phyloP scores from a whole-genome alignment of 2,329 filamentous ascomycete genomes.

The Hypoxylon sp. region DNA sequence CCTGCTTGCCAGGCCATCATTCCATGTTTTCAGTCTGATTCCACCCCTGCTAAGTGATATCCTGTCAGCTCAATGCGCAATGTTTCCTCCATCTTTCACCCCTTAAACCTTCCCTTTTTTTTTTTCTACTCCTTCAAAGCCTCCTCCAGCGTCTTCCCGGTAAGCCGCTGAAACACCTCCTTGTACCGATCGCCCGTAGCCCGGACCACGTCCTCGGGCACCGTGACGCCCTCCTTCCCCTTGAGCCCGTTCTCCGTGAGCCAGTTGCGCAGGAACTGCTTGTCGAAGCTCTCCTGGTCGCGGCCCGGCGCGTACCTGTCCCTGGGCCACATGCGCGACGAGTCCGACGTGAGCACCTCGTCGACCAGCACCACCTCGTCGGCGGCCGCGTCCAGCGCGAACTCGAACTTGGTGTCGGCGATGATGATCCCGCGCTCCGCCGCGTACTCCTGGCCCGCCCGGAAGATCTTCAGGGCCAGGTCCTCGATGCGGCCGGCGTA shows the following conservation, averaged over 20 bases:
- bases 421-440: slow-evolving; percentile 75
- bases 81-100: background rate
- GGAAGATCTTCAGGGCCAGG: slow-evolving; percentile 71
- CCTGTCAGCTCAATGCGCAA: background rate
- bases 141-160: slow-evolving; percentile 58
- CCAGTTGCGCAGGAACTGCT: slow-evolving; percentile 87
- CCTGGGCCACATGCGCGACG: slow-evolving; percentile 85
- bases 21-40: no score
- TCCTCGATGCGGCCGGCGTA: slow-evolving; percentile 72
- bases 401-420: slow-evolving; percentile 56
- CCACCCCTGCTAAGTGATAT: no score
- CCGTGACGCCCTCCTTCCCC: slow-evolving; percentile 74
- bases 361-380: slow-evolving; percentile 79
- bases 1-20: no score
- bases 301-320: slow-evolving; percentile 74
- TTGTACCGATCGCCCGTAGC: slow-evolving; percentile 77
- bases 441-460: slow-evolving; percentile 69
- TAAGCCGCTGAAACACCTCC: slow-evolving; percentile 76
- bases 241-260: slow-evolving; percentile 76
- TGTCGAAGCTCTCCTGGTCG: slow-evolving; percentile 86
- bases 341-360: slow-evolving; percentile 83
- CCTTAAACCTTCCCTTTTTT: no score
- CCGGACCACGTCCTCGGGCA: slow-evolving; percentile 75
- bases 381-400: slow-evolving; percentile 64
- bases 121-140: no score